Percentiles rank a stretch among this genome's conserved stretches.
Conservation (phyloP, 2,329 filamentous ascomycete genomes). For the Ambrosiella xylebori region DNA sequence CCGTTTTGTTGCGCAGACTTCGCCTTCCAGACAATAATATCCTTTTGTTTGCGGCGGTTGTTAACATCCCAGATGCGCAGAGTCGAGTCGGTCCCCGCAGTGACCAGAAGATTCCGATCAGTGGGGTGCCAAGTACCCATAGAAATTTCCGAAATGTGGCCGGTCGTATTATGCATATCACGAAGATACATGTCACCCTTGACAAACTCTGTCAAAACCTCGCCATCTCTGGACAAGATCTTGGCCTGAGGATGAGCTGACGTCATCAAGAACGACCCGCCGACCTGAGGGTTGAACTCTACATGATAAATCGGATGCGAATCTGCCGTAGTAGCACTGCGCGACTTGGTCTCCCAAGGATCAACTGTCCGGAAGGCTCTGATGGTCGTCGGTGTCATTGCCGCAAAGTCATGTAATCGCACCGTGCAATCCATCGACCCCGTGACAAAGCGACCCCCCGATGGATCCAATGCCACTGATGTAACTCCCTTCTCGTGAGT, state of each 20-base stretch:
- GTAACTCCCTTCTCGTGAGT: conserved; percentile 83
- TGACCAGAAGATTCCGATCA: conserved; percentile 70
- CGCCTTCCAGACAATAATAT: conserved; percentile 92
- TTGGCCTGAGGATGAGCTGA: conserved; percentile 81
- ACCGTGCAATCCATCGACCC: conserved; percentile 80
- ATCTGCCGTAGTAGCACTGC: conserved; percentile 48
- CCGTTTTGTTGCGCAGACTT: conserved; percentile 75
- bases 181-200: conserved; percentile 98
- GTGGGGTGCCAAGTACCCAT: conserved; percentile 82
- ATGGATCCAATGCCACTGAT: conserved; percentile 64
- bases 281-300: conserved; percentile 69
- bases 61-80: conserved; percentile 95
- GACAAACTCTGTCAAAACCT: conserved; percentile 69
- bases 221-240: conserved; percentile 76
- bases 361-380: conserved; percentile 88
- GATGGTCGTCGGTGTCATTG: conserved; percentile 87
- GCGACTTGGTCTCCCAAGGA: conserved; percentile 57
- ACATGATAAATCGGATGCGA: conserved; percentile 78
- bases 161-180: conserved; percentile 96
- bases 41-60: conserved; percentile 72
- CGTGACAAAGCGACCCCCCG: conserved; percentile 72
- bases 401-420: conserved; percentile 87
- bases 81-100: conserved; percentile 87
- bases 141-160: conserved; percentile 82
- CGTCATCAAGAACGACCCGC: conserved; percentile 60